A percentile compares a stretch with the other conserved stretches of the same genome.
These are phyloP conservation scores for Nematodospora valgi DNA, from an alignment of 805 yeast species.

Conservation along the genomic window DNA sequence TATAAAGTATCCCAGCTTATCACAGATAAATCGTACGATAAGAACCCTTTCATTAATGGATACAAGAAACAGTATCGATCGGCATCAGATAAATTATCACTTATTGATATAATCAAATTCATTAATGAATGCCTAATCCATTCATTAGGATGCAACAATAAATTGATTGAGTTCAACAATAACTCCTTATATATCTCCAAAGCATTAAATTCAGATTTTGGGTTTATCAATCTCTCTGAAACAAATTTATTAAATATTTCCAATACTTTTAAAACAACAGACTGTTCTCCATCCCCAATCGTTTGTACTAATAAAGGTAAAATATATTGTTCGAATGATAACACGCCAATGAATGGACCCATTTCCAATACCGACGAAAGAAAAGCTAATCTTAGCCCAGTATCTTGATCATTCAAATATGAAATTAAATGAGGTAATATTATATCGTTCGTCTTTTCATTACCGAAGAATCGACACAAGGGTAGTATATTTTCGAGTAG, in stretches of 20 bases:
- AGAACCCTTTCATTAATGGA: conserved; percentile 73
- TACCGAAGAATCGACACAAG: conserved; percentile 77
- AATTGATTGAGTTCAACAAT: conserved; percentile 38
- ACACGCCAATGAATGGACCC: conserved; percentile 76
- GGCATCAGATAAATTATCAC: conserved; percentile 63
- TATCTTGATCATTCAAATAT: conserved; percentile 76
- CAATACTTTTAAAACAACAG: conserved; percentile 70
- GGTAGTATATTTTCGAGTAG: conserved; percentile 70
- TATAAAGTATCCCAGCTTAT: conserved; percentile 64
- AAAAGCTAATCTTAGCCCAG: conserved; percentile 65
- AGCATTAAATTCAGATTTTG: conserved; percentile 34
- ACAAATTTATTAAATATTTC: conserved; percentile 35
- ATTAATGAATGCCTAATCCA: conserved; percentile 75
- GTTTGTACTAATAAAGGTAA: conserved; percentile 84
- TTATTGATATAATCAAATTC: conserved; percentile 57
- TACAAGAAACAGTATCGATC: conserved; percentile 80
- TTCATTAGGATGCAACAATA: conserved; percentile 81
- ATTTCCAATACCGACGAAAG: conserved; percentile 69
- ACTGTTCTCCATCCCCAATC: conserved; percentile 77
- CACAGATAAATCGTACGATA: conserved; percentile 71
- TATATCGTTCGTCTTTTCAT: conserved; percentile 83
- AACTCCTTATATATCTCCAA: conserved; percentile 37
- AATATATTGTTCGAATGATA: conserved; percentile 82
- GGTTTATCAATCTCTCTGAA: conserved; percentile 28
- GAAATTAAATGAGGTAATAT: conserved; percentile 89